Conservation (phyloP, 2,329 filamentous ascomycete genomes). For the Venturia oleaginea region DNA sequence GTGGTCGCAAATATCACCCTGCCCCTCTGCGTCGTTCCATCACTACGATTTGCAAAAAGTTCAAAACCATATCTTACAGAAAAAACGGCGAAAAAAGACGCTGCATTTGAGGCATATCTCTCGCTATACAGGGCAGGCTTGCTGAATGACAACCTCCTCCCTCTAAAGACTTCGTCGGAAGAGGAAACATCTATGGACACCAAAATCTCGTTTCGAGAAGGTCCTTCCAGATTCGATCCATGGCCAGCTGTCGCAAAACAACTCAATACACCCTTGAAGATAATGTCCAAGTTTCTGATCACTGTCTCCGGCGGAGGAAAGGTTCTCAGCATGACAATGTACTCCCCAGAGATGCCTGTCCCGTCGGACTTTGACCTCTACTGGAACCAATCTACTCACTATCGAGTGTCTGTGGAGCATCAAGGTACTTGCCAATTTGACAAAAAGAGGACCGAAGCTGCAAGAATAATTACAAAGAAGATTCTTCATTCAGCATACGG, state of each 20-base stretch:
- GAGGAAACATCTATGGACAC: slow-evolving; percentile 15
- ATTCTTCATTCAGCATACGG: background rate
- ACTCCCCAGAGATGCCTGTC: slow-evolving; percentile 21
- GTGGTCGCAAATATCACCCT: slow-evolving; percentile 57
- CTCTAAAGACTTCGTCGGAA: slow-evolving; percentile 26
- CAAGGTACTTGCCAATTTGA: background rate
- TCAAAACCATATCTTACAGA: slow-evolving; percentile 57
- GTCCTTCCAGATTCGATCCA: slow-evolving; percentile 1
- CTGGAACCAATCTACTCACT: slow-evolving; percentile 25
- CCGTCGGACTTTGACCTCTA: slow-evolving; percentile 20
- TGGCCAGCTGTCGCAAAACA: slow-evolving; percentile 2
- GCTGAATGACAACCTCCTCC: slow-evolving; percentile 70
- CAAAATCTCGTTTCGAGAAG: background rate
- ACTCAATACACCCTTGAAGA: background rate
- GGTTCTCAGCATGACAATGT: slow-evolving; percentile 15
- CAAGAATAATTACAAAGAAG: background rate
- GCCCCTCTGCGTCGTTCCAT: slow-evolving; percentile 58
- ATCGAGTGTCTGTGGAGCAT: slow-evolving; percentile 10
- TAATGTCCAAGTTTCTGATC: background rate
- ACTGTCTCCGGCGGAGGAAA: background rate
- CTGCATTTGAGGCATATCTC: slow-evolving; percentile 71
- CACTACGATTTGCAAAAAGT: slow-evolving; percentile 48
- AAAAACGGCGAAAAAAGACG: slow-evolving; percentile 66
- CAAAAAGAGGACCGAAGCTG: background rate
- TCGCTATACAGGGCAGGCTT: slow-evolving; percentile 60